phyloP scores from a whole-genome alignment of 2,329 filamentous ascomycete species.

The Colletotrichum endophyticum region DNA sequence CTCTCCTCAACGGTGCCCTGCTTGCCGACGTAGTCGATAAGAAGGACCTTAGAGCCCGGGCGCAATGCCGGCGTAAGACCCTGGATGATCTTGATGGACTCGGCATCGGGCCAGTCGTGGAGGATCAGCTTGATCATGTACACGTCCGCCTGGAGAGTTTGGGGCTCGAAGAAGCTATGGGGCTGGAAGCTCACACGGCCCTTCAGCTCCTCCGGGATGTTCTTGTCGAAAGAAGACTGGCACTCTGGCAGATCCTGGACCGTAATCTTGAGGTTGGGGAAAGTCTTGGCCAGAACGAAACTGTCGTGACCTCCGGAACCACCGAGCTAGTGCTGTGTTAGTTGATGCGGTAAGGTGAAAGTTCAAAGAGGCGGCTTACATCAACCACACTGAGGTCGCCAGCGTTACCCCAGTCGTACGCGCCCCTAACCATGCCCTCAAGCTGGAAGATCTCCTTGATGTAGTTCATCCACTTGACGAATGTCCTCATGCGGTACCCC shows the following conservation, averaged over 20 bases:
- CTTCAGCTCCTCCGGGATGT: slow-evolving; percentile 35
- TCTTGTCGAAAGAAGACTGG: slow-evolving; percentile 36
- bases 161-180: slow-evolving; percentile 44
- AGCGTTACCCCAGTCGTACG: slow-evolving; percentile 39
- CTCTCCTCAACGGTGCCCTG: slow-evolving; percentile 28
- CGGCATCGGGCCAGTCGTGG: slow-evolving; percentile 59
- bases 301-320: slow-evolving; percentile 47
- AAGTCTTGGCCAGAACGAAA: slow-evolving; percentile 43
- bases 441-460: slow-evolving; percentile 43
- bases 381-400: slow-evolving; percentile 43
- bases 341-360: neutral
- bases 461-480: slow-evolving; percentile 44
- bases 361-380: slow-evolving; percentile 30
- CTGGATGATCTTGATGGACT: slow-evolving; percentile 43
- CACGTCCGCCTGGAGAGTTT: slow-evolving; percentile 46
- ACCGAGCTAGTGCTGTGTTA: slow-evolving; percentile 35
- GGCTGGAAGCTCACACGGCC: slow-evolving; percentile 37
- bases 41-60: slow-evolving; percentile 42
- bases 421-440: slow-evolving; percentile 34
- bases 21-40: slow-evolving; percentile 43
- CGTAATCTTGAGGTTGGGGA: slow-evolving; percentile 43
- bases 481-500: slow-evolving; percentile 42
- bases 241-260: slow-evolving; percentile 50
- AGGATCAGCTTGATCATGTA: slow-evolving; percentile 60
- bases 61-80: slow-evolving; percentile 48